phyloP scores from a whole-genome alignment of 2,329 filamentous ascomycete species.

The Cadophora malorum region DNA sequence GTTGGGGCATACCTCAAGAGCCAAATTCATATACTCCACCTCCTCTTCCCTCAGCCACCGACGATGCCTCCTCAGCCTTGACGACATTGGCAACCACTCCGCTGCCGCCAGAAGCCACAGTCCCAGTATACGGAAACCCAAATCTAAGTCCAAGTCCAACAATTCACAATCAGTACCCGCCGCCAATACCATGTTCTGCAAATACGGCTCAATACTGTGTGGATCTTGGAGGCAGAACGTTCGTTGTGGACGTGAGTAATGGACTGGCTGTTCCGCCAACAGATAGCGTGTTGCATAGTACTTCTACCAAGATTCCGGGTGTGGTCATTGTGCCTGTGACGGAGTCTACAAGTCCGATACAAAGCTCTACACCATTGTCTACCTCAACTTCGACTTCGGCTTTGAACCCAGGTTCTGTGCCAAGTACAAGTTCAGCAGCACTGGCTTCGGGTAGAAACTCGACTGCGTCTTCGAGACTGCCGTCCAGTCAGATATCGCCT shows the following conservation, averaged over 20 bases:
- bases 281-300: not conserved
- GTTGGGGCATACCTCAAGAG: not conserved
- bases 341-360: not conserved
- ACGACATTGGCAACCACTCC: not conserved
- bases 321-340: not conserved
- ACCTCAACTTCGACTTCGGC: not conserved
- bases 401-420: not conserved
- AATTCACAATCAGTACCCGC: not conserved
- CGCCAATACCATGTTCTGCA: not conserved
- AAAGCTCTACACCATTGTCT: too few species aligned
- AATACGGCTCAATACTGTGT: not conserved
- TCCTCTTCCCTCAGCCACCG: not conserved
- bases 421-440: not conserved
- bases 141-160: not conserved
- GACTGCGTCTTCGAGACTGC: not conserved
- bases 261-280: not conserved
- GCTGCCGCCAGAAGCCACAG: not conserved
- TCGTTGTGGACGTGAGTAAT: not conserved
- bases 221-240: not conserved
- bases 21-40: not conserved
- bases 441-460: not conserved
- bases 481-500: not conserved
- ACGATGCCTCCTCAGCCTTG: not conserved
- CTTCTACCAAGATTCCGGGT: not conserved
- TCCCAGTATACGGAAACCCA: too few species aligned